These are phyloP conservation scores for Geranium rotundifolium DNA, from an alignment of 345 rosid species.

Conservation along the genomic window DNA sequence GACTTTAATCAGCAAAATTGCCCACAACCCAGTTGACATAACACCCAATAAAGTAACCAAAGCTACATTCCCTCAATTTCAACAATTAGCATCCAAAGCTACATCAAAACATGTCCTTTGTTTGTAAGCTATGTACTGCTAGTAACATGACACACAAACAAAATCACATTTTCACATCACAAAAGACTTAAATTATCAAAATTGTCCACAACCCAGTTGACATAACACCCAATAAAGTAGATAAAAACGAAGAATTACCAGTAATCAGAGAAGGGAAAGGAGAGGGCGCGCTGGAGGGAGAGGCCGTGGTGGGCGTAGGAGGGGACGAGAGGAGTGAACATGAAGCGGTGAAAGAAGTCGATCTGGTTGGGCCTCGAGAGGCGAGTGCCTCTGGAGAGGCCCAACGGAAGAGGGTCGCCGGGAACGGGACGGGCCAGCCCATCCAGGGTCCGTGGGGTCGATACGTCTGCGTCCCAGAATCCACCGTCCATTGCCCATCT, in stretches of 20 bases:
- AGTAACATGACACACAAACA: too few species aligned
- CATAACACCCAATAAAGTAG: neutral
- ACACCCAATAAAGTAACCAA: too few species aligned
- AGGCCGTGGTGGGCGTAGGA: conserved; percentile 41
- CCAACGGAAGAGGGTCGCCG: conserved; percentile 54
- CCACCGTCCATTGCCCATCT: conserved; percentile 78
- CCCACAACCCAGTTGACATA: too few species aligned
- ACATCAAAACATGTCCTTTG: too few species aligned
- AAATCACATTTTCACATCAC: too few species aligned
- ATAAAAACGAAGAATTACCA: conserved; percentile 29
- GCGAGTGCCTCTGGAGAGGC: conserved; percentile 62
- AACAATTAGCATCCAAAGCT: too few species aligned
- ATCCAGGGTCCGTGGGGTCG: conserved; percentile 71
- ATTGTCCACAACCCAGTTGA: neutral
- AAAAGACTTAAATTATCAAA: neutral
- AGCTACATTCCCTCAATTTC: too few species aligned
- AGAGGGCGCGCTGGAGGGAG: conserved; percentile 53
- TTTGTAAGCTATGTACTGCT: too few species aligned
- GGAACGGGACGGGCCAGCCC: conserved; percentile 61
- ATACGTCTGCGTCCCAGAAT: conserved; percentile 68
- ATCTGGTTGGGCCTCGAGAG: conserved; percentile 68
- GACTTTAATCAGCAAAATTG: too few species aligned
- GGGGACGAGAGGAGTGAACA: conserved; percentile 57
- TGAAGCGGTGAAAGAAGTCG: conserved; percentile 87
- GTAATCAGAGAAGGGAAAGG: conserved; percentile 45